Percentiles rank a stretch among this genome's conserved stretches.
Conservation (phyloP, 164 flowering plant species). For the Pachysandra terminalis region DNA sequence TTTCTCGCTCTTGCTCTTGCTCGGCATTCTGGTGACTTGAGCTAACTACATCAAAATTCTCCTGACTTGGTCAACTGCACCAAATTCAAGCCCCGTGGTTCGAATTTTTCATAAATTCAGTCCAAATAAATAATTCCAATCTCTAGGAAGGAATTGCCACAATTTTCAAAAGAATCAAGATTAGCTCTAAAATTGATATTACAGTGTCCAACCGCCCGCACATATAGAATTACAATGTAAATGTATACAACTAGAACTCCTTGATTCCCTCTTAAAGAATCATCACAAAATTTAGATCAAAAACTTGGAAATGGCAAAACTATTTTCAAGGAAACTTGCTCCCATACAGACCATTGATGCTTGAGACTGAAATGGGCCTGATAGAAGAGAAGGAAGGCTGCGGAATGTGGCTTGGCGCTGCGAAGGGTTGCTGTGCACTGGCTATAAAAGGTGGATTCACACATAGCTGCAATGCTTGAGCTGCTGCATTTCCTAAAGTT, state of each 20-base stretch:
- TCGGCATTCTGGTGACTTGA: too few species aligned
- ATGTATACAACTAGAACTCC: neutral
- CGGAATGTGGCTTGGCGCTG: constrained; percentile 43
- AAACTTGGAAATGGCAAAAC: neutral
- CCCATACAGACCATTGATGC: constrained; percentile 33
- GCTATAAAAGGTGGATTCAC: constrained; percentile 38
- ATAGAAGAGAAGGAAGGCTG: constrained; percentile 47
- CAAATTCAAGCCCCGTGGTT: too few species aligned
- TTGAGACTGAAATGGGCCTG: constrained; percentile 38
- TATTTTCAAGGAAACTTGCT: constrained; percentile 43
- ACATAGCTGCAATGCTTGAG: constrained; percentile 41
- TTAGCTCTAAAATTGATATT: neutral
- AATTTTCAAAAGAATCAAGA: neutral
- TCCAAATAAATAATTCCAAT: too few species aligned
- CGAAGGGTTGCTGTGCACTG: constrained; percentile 42
- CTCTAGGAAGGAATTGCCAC: neutral
- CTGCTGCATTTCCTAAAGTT: constrained; percentile 39
- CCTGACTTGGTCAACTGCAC: too few species aligned
- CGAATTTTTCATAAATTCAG: too few species aligned
- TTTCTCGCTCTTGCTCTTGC: too few species aligned
- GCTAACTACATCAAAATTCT: too few species aligned
- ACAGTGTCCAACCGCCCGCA: neutral
- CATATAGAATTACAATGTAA: neutral
- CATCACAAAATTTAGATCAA: neutral
- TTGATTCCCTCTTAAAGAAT: neutral